These are phyloP conservation scores for Crepidotus variabilis DNA, from an alignment of 768 basidiomycete species.

Conservation along the genomic window DNA sequence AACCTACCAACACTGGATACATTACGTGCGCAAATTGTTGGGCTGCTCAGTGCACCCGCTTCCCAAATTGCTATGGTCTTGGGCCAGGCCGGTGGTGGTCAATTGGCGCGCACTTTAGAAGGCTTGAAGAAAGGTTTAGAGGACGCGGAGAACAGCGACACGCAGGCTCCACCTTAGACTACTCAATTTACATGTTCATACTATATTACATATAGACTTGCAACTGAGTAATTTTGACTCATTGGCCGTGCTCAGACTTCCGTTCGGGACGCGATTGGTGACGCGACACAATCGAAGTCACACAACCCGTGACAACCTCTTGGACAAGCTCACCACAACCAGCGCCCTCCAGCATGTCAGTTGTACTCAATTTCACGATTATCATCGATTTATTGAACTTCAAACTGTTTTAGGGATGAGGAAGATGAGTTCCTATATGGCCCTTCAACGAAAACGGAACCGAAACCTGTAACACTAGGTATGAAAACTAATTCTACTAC, in stretches of 20 bases:
- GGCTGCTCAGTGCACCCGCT: conserved; percentile 73
- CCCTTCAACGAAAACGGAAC: conserved; percentile 34
- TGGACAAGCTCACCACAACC: background rate
- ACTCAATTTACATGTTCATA: background rate
- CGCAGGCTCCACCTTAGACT: background rate
- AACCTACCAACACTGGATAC: conserved; percentile 77
- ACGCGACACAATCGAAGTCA: background rate
- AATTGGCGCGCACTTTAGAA: conserved; percentile 67
- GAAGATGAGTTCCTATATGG: conserved; percentile 83
- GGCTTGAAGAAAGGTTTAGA: conserved; percentile 69
- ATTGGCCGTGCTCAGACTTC: background rate
- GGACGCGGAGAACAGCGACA: conserved; percentile 25
- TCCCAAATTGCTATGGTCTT: conserved; percentile 59
- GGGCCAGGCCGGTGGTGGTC: conserved; percentile 61
- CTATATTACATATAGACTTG: background rate
- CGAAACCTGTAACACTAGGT: conserved; percentile 41
- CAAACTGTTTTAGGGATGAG: conserved; percentile 51
- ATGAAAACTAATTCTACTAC: conserved; percentile 28
- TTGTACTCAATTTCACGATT: background rate
- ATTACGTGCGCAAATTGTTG: conserved; percentile 79
- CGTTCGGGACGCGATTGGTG: background rate
- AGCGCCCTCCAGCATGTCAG: conserved; percentile 5
- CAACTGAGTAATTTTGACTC: background rate
- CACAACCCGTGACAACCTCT: conserved; percentile 2
- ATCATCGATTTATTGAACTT: background rate